Conservation (phyloP, 139 green algal species). For the Coccomyxa sp. region DNA sequence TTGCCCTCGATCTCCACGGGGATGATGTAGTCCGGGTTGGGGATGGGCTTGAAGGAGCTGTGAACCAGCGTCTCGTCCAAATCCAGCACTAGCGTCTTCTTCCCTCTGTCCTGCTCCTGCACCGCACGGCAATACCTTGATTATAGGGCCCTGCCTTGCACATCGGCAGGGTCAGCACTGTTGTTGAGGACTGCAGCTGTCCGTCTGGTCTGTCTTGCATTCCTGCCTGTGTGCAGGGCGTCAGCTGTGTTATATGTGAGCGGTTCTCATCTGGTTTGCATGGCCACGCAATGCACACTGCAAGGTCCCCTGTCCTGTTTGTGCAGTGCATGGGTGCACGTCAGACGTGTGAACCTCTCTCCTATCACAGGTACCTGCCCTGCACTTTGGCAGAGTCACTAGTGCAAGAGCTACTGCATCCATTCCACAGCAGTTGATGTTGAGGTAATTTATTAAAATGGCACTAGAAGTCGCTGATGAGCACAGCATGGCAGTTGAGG, state of each 20-base stretch:
- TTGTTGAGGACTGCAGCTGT: too few species aligned
- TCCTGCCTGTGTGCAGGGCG: too few species aligned
- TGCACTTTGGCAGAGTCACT: background rate
- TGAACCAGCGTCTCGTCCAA: conserved; percentile 98
- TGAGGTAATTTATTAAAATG: background rate
- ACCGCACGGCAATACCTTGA: conserved; percentile 16
- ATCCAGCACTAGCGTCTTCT: conserved; percentile 88
- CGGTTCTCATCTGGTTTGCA: background rate
- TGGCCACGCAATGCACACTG: background rate
- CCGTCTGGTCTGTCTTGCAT: too few species aligned
- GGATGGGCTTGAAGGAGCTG: conserved; percentile 91
- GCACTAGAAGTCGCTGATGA: background rate
- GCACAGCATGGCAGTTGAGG: background rate
- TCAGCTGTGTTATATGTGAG: too few species aligned
- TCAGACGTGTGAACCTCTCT: too few species aligned
- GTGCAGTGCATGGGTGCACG: background rate
- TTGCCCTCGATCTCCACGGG: conserved; percentile 83
- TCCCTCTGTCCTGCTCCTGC: conserved; percentile 48
- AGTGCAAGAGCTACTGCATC: background rate
- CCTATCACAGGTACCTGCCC: too few species aligned
- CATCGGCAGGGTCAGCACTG: background rate
- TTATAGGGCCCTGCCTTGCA: background rate
- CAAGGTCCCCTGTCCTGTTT: background rate
- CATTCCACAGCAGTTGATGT: too few species aligned
- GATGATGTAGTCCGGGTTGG: conserved; percentile 88